phyloP scores from a whole-genome alignment of 345 rosid genomes.

The Bruguiera gymnorhiza region DNA sequence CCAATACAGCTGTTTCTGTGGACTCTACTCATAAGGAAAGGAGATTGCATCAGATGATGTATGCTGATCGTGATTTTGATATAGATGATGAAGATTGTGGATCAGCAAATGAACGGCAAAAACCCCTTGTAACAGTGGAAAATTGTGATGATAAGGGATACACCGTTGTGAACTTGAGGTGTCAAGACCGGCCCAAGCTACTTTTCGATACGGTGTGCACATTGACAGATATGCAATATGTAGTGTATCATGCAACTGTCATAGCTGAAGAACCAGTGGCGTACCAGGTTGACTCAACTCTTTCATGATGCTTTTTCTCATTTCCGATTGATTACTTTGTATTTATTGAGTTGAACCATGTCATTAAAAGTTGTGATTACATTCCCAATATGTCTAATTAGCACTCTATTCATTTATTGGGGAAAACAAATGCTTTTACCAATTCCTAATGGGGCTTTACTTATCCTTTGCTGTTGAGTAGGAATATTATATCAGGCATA shows the following conservation, averaged over 20 bases:
- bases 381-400: background rate
- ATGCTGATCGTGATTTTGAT: conserved; percentile 73
- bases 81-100: conserved; percentile 26
- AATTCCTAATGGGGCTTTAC: background rate
- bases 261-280: conserved; percentile 73
- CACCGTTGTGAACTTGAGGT: conserved; percentile 61
- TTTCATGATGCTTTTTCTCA: conserved; percentile 2
- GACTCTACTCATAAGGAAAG: conserved; percentile 67
- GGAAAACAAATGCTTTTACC: background rate
- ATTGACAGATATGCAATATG: conserved; percentile 77
- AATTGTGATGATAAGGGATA: conserved; percentile 61
- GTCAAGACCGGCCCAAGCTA: conserved; percentile 68
- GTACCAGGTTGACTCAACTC: conserved; percentile 45
- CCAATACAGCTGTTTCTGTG: conserved; percentile 61
- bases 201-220: conserved; percentile 78
- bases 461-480: conserved; percentile 19
- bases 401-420: background rate
- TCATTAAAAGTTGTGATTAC: background rate
- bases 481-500: conserved; percentile 90
- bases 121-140: conserved; percentile 55
- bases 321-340: background rate
- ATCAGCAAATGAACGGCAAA: conserved; percentile 33
- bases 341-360: background rate
- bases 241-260: conserved; percentile 65
- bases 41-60: conserved; percentile 84